Evolutionary conservation across 2,329 filamentous ascomycete genomes (phyloP).

Genomic region (Sclerotinia trifoliorum): DNA sequence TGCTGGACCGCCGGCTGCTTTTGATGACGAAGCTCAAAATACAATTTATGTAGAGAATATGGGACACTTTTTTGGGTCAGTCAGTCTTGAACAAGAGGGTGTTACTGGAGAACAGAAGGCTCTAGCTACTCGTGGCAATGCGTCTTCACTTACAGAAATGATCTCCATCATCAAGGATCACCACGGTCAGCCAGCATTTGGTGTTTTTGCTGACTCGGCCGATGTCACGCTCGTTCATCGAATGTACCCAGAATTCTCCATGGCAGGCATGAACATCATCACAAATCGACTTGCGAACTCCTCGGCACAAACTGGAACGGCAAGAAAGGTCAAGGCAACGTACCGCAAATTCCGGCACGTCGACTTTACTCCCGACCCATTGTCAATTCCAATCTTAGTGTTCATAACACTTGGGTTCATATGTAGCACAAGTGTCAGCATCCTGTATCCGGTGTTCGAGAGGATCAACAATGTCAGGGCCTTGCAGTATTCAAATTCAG

Average conservation of each 20-base stretch:
- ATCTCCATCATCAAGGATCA: constrained; percentile 26
- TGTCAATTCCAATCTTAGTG: background rate
- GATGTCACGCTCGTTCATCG: constrained; percentile 28
- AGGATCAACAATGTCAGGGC: constrained; percentile 34
- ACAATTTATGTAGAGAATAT: constrained; percentile 23
- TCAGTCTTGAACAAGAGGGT: background rate
- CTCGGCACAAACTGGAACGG: constrained; percentile 26
- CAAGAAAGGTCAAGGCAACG: constrained; percentile 24
- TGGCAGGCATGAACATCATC: constrained; percentile 20
- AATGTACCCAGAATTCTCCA: background rate
- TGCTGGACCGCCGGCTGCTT: constrained; percentile 32
- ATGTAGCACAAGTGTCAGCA: constrained; percentile 2
- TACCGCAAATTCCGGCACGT: background rate
- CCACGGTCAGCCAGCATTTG: constrained; percentile 22
- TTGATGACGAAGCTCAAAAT: constrained; percentile 28
- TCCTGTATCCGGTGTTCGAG: constrained; percentile 36
- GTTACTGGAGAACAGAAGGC: background rate
- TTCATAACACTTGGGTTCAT: background rate
- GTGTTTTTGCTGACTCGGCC: constrained; percentile 29
- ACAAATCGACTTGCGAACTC: constrained; percentile 34
- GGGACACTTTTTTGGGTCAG: background rate
- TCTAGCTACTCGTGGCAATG: constrained; percentile 25
- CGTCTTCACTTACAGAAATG: constrained; percentile 27
- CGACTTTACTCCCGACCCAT: background rate
- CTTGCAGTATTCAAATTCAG: constrained; percentile 36